Conservation (phyloP, 768 basidiomycete species). For the Russula sp. region DNA sequence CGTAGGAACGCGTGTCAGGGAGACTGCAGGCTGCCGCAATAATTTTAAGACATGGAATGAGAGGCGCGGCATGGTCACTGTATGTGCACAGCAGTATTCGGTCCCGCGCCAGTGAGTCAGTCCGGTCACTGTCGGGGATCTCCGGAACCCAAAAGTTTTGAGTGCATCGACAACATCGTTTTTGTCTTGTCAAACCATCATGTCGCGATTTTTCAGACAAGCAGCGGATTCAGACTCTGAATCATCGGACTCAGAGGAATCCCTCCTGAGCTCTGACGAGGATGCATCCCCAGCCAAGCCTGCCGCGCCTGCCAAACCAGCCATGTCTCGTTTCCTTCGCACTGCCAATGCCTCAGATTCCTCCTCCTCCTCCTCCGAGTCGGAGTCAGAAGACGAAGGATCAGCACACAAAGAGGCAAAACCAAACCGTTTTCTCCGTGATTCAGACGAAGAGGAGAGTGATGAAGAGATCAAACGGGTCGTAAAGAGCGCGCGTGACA, state of each 20-base stretch:
- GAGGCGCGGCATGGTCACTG: conserved; percentile 21
- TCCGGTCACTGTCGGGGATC: conserved; percentile 16
- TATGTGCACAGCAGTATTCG: too few species aligned
- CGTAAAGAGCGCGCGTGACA: conserved; percentile 86
- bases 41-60: neutral
- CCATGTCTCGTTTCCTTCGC: conserved; percentile 78
- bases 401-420: conserved; percentile 39
- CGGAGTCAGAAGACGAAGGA: conserved; percentile 50
- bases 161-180: neutral
- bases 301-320: conserved; percentile 48
- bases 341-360: conserved; percentile 55
- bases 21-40: conserved; percentile 4
- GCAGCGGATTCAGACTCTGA: conserved; percentile 82
- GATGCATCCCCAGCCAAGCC: conserved; percentile 54
- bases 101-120: neutral
- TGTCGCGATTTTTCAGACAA: conserved; percentile 90
- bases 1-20: neutral
- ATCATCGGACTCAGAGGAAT: conserved; percentile 68
- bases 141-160: conserved; percentile 30
- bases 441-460: conserved; percentile 51
- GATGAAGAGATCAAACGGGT: conserved; percentile 72
- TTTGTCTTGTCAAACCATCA: conserved; percentile 36
- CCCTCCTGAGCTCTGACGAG: conserved; percentile 67
- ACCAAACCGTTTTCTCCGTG: conserved; percentile 46
- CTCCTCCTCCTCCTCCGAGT: conserved; percentile 36